Percentiles rank a stretch among this genome's conserved stretches.
Evolutionary conservation across 768 basidiomycete species (phyloP).

Genomic region (Paxillus rubicundulus): DNA sequence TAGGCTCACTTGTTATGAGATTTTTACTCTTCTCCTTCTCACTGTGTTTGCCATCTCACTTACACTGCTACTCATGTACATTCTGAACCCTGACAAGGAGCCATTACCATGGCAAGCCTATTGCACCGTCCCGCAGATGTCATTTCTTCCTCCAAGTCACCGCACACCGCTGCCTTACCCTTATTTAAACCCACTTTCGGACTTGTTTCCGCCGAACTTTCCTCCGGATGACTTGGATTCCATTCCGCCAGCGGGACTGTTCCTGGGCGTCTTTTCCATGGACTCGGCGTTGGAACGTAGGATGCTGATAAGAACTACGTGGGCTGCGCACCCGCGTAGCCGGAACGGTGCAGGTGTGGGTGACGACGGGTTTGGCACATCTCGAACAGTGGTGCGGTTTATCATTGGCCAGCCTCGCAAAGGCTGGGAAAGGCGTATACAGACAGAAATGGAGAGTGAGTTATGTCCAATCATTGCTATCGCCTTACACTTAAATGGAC

Average conservation of each 20-base stretch:
- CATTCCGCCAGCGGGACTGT: constrained; percentile 79
- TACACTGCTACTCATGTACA: constrained; percentile 85
- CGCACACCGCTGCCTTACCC: constrained; percentile 41
- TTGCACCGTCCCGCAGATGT: constrained; percentile 65
- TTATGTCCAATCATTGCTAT: constrained; percentile 13
- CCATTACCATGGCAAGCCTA: constrained; percentile 93
- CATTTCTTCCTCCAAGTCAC: constrained; percentile 44
- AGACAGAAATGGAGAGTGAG: constrained; percentile 89
- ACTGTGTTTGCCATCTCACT: constrained; percentile 78
- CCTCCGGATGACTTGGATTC: constrained; percentile 71
- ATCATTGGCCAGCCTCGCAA: constrained; percentile 82
- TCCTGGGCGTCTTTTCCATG: constrained; percentile 87
- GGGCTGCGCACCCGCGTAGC: constrained; percentile 81
- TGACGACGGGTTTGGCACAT: constrained; percentile 72
- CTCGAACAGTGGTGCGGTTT: constrained; percentile 84
- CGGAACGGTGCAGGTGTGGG: constrained; percentile 68
- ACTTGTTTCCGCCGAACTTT: constrained; percentile 45
- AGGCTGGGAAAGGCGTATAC: constrained; percentile 75
- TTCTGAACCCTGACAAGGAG: constrained; percentile 94
- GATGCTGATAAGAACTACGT: constrained; percentile 84
- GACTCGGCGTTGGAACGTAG: constrained; percentile 83
- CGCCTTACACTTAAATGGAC: constrained; percentile 4
- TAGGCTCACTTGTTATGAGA: constrained; percentile 39
- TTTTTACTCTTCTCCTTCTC: constrained; percentile 72
- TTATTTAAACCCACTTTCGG: constrained; percentile 33